phyloP scores from a whole-genome alignment of 2,329 filamentous ascomycete species.

The Nemania bipapillata region DNA sequence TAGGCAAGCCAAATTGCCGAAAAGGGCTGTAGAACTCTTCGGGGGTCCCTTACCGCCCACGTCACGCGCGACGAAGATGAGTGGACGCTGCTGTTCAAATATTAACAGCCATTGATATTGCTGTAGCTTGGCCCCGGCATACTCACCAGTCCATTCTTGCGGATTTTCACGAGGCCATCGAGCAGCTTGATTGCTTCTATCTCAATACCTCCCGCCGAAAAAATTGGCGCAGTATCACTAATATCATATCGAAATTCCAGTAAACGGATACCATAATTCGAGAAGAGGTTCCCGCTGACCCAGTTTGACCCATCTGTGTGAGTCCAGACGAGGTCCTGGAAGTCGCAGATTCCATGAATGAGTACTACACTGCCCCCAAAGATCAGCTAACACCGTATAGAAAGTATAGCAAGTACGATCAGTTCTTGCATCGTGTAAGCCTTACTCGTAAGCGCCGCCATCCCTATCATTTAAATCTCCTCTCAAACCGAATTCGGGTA shows the following conservation, averaged over 20 bases:
- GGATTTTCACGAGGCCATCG: neutral
- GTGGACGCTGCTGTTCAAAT: neutral
- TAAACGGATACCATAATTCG: neutral
- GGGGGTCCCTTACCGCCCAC: neutral
- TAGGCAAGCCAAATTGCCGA: no score
- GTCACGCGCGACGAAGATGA: conserved; percentile 4
- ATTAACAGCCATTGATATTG: no score
- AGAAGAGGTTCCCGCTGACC: neutral
- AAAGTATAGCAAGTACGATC: no score
- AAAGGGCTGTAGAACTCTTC: no score
- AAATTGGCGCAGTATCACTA: neutral
- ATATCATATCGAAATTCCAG: conserved; percentile 16
- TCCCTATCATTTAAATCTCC: neutral
- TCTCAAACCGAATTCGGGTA: neutral
- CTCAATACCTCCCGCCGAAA: conserved; percentile 3
- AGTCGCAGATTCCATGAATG: conserved; percentile 13
- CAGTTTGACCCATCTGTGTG: neutral
- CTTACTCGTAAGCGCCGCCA: no score
- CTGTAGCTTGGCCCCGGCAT: no score
- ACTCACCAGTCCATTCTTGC: neutral
- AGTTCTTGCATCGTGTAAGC: no score
- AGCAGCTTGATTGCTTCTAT: neutral
- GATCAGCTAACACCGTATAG: no score
- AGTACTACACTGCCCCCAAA: conserved; percentile 3
- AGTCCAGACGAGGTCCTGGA: neutral